Percentiles rank a stretch among this genome's conserved stretches.
These are phyloP conservation scores for Beauveria asiatica DNA, from an alignment of 2,329 filamentous ascomycete genomes.

Conservation along the genomic window DNA sequence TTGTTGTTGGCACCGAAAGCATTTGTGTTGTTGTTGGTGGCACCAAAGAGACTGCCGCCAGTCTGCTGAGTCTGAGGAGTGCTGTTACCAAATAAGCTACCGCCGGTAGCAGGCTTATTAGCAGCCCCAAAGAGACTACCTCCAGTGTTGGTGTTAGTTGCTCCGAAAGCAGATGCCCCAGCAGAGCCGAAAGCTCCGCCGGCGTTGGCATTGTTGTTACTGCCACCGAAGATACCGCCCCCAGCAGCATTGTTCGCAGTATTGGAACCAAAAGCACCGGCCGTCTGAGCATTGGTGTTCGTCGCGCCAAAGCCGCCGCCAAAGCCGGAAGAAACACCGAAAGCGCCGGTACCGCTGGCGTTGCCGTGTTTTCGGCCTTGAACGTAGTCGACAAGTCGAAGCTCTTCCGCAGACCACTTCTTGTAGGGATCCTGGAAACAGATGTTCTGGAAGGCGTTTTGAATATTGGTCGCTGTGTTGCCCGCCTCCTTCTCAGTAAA, in stretches of 20 bases:
- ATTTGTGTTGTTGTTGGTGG: slow-evolving; percentile 20
- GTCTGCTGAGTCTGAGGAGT: slow-evolving; percentile 14
- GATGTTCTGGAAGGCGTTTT: slow-evolving; percentile 68
- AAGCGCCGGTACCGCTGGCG: slow-evolving; percentile 73
- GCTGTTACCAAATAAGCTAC: slow-evolving; percentile 30
- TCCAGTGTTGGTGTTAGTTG: slow-evolving; percentile 16
- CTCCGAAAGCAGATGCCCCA: slow-evolving; percentile 29
- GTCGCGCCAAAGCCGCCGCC: slow-evolving; percentile 42
- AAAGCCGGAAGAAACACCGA: slow-evolving; percentile 54
- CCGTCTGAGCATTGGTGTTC: slow-evolving; percentile 23
- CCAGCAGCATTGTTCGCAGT: slow-evolving; percentile 19
- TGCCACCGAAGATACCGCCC: slow-evolving; percentile 30
- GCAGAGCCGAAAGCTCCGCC: slow-evolving; percentile 15
- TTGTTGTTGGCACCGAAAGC: slow-evolving; percentile 17
- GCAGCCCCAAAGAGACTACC: slow-evolving; percentile 30
- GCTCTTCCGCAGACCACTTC: slow-evolving; percentile 84
- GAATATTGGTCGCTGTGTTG: slow-evolving; percentile 35
- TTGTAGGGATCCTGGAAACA: slow-evolving; percentile 72
- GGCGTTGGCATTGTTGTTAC: slow-evolving; percentile 23
- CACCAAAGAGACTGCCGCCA: slow-evolving; percentile 32
- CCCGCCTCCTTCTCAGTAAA: slow-evolving; percentile 70
- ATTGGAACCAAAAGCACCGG: slow-evolving; percentile 38
- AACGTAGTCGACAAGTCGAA: slow-evolving; percentile 78
- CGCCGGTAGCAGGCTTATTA: slow-evolving; percentile 21
- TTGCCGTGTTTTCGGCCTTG: slow-evolving; percentile 81